phyloP scores from a whole-genome alignment of 176 grass and related monocot genomes.

The Olyra latifolia region DNA sequence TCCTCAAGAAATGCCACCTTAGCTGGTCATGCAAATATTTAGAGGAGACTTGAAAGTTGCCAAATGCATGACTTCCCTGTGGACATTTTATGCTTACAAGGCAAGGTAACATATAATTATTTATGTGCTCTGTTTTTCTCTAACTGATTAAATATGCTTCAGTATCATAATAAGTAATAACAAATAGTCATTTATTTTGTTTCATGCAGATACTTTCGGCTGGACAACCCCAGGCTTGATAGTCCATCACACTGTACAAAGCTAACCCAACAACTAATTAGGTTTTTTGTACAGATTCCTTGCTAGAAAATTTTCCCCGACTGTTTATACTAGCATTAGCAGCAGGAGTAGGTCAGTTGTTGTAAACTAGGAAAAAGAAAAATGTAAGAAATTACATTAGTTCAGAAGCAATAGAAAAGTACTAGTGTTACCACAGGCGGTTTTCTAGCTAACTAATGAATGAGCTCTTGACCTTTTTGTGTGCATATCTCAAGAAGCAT shows the following conservation, averaged over 20 bases:
- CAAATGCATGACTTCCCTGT: constrained; percentile 36
- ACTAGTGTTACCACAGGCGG: constrained; percentile 33
- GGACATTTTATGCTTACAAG: constrained; percentile 14
- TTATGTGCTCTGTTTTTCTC: neutral
- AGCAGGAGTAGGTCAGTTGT: constrained; percentile 39
- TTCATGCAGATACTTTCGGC: constrained; percentile 24
- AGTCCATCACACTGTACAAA: constrained; percentile 48
- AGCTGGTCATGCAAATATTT: constrained; percentile 23
- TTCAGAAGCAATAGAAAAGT: constrained; percentile 34
- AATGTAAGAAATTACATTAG: constrained; percentile 34
- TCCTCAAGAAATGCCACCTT: constrained; percentile 13
- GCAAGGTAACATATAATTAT: constrained; percentile 4
- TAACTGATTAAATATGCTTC: constrained; percentile 3
- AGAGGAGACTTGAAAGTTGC: constrained; percentile 12
- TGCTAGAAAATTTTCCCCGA: constrained; percentile 1
- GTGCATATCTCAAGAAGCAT: neutral
- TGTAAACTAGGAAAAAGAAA: constrained; percentile 49
- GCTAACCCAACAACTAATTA: constrained; percentile 41
- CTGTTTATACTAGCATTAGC: constrained; percentile 45
- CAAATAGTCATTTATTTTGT: constrained; percentile 6
- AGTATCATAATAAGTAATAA: constrained; percentile 12
- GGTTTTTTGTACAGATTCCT: constrained; percentile 53
- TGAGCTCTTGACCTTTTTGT: neutral
- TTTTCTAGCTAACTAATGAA: constrained; percentile 11
- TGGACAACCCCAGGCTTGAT: constrained; percentile 11